These are phyloP conservation scores for Globomyces pollinis-pini DNA, from an alignment of 192 early-diverging fungal genomes.

Conservation along the genomic window DNA sequence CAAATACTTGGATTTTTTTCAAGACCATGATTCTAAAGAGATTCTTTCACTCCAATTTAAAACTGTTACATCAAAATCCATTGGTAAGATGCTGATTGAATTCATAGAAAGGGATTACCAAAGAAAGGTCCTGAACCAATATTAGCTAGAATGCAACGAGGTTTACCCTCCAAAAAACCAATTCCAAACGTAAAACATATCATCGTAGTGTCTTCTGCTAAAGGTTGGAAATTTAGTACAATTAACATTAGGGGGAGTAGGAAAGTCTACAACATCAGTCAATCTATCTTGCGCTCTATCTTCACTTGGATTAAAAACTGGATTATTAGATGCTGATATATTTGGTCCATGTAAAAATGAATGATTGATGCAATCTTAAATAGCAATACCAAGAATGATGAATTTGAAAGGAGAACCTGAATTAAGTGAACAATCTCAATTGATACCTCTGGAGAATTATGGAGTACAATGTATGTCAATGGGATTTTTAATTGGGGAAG, in stretches of 20 bases:
- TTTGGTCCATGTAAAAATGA: constrained; percentile 93
- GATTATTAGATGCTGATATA: constrained; percentile 84
- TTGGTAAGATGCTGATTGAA: too few species aligned
- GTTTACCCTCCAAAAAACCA: constrained; percentile 58
- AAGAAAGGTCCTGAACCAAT: background rate
- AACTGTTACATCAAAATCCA: constrained; percentile 6
- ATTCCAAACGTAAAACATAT: constrained; percentile 69
- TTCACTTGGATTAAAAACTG: constrained; percentile 46
- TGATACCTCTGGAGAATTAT: constrained; percentile 74
- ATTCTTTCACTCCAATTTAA: background rate
- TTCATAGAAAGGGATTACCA: too few species aligned
- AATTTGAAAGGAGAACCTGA: constrained; percentile 69
- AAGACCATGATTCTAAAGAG: background rate
- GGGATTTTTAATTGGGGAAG: constrained; percentile 74
- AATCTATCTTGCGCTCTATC: constrained; percentile 68
- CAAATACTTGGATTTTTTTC: background rate
- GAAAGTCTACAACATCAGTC: constrained; percentile 83
- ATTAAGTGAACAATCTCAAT: constrained; percentile 27
- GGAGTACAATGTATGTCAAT: constrained; percentile 86
- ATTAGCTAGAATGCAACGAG: constrained; percentile 24
- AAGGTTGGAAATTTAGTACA: too few species aligned
- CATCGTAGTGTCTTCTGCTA: constrained; percentile 78
- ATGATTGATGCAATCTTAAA: too few species aligned
- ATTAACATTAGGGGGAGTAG: too few species aligned
- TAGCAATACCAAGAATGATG: constrained; percentile 78